Percentiles rank a stretch among this genome's conserved stretches.
These are phyloP conservation scores for Pseudogymnoascus sp. DNA, from an alignment of 2,329 filamentous ascomycete genomes.

Conservation along the genomic window DNA sequence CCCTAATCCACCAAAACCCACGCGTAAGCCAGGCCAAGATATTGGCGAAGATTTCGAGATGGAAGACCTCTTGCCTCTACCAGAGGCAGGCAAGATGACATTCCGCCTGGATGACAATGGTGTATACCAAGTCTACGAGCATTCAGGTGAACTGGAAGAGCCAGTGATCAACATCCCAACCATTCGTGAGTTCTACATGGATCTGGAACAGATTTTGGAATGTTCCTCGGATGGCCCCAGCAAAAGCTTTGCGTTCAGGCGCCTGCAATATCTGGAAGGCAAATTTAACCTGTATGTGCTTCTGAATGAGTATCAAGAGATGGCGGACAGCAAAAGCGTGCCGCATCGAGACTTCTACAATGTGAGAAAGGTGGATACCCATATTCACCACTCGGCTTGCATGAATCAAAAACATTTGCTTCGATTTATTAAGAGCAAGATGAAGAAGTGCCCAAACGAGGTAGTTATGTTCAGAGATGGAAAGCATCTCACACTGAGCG, in stretches of 20 bases:
- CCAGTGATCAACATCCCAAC: constrained; percentile 82
- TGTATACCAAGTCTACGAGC: constrained; percentile 88
- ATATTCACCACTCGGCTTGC: constrained; percentile 97
- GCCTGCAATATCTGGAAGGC: constrained; percentile 89
- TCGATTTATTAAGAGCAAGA: constrained; percentile 98
- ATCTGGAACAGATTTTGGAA: constrained; percentile 75
- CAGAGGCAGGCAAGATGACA: constrained; percentile 58
- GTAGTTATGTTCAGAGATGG: constrained; percentile 87
- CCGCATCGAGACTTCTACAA: constrained; percentile 99
- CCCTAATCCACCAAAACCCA: constrained; percentile 27
- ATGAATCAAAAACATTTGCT: constrained; percentile 99
- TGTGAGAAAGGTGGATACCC: constrained; percentile 95
- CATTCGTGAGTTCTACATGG: constrained; percentile 90
- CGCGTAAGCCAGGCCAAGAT: constrained; percentile 76
- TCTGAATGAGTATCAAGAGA: constrained; percentile 94
- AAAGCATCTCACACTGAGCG: constrained; percentile 78
- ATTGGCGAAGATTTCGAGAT: constrained; percentile 90
- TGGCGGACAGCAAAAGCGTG: constrained; percentile 94
- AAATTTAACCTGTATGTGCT: constrained; percentile 94
- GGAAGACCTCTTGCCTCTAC: constrained; percentile 66
- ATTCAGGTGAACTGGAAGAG: constrained; percentile 48
- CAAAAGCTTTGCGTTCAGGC: constrained; percentile 93
- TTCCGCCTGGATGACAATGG: constrained; percentile 75
- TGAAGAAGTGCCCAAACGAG: constrained; percentile 96
- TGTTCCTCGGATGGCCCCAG: constrained; percentile 92